A percentile compares a stretch with the other conserved stretches of the same genome.
Conservation (phyloP, 176 grass and related monocot species). For the Cocos nucifera region DNA sequence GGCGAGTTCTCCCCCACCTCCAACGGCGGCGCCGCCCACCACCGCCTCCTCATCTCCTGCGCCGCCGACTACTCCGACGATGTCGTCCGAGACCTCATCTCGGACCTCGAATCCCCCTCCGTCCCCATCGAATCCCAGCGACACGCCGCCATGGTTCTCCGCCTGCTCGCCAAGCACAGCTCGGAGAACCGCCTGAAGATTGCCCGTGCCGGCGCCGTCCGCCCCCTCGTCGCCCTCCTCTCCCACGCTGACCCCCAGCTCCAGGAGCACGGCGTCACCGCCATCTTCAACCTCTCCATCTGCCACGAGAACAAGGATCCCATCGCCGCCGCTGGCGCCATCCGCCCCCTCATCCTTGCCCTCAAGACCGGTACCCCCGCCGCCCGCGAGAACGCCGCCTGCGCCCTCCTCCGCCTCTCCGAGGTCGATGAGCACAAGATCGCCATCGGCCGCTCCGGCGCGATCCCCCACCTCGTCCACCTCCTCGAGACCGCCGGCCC, state of each 20-base stretch:
- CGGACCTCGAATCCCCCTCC: slow-evolving; percentile 38
- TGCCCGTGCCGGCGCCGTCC: slow-evolving; percentile 51
- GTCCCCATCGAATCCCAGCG: slow-evolving; percentile 42
- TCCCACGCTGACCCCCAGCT: slow-evolving; percentile 68
- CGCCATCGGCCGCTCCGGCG: slow-evolving; percentile 55
- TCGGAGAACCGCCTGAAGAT: slow-evolving; percentile 87
- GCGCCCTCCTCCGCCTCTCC: slow-evolving; percentile 56
- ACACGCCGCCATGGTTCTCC: slow-evolving; percentile 53
- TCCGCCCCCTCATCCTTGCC: slow-evolving; percentile 50
- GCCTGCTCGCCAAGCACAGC: slow-evolving; percentile 80
- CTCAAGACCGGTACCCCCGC: slow-evolving; percentile 63
- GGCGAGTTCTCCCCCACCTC: slow-evolving; percentile 34
- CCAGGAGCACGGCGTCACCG: slow-evolving; percentile 80
- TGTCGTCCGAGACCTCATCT: slow-evolving; percentile 42
- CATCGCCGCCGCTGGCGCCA: slow-evolving; percentile 57
- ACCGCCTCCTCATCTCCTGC: slow-evolving; percentile 52
- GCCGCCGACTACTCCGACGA: slow-evolving; percentile 50
- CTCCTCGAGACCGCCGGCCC: slow-evolving; percentile 63
- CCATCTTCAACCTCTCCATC: slow-evolving; percentile 82
- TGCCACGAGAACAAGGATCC: slow-evolving; percentile 77
- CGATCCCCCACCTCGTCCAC: slow-evolving; percentile 54
- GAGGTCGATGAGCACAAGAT: slow-evolving; percentile 49
- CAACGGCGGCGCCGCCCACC: slow-evolving; percentile 23
- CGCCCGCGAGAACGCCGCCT: slow-evolving; percentile 74
- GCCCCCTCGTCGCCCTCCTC: slow-evolving; percentile 53